phyloP scores from a whole-genome alignment of 2,329 filamentous ascomycete species.

The Penicillium nordicum region DNA sequence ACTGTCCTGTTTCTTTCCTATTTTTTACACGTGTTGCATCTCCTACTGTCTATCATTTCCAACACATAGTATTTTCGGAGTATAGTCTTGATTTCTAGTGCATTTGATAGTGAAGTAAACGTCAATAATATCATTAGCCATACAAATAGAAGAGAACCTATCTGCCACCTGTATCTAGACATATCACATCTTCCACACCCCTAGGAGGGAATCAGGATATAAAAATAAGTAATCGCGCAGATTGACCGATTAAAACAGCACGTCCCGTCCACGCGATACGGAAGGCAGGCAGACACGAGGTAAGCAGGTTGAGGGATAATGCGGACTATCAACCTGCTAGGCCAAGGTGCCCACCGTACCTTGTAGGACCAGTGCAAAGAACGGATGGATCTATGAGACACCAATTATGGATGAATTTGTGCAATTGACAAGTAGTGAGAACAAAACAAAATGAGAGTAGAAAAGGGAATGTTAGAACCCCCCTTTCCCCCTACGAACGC shows the following conservation, averaged over 20 bases:
- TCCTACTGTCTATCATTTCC: not conserved
- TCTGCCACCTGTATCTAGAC: not conserved
- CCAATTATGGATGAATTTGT: conserved; percentile 16
- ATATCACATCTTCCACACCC: not conserved
- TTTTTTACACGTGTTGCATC: conserved; percentile 1
- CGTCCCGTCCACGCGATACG: not conserved
- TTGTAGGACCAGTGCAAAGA: not conserved
- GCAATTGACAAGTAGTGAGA: conserved; percentile 27
- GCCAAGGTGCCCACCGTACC: not conserved
- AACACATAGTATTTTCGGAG: not conserved
- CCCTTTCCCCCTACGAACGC: conserved; percentile 17
- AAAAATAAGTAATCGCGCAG: not conserved
- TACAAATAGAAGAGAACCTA: not conserved
- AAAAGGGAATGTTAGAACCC: conserved; percentile 4
- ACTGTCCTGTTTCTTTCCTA: not conserved
- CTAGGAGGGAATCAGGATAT: not conserved
- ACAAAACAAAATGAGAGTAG: conserved; percentile 21
- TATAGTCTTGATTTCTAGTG: not conserved
- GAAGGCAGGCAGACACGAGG: not conserved
- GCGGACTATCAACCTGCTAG: not conserved
- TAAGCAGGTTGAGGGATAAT: not conserved
- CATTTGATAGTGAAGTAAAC: conserved; percentile 1
- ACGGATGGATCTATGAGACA: not conserved
- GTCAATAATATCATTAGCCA: not conserved
- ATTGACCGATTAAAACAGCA: not conserved